Conservation (phyloP, 306 rosid genomes). For the Geum urbanum region DNA sequence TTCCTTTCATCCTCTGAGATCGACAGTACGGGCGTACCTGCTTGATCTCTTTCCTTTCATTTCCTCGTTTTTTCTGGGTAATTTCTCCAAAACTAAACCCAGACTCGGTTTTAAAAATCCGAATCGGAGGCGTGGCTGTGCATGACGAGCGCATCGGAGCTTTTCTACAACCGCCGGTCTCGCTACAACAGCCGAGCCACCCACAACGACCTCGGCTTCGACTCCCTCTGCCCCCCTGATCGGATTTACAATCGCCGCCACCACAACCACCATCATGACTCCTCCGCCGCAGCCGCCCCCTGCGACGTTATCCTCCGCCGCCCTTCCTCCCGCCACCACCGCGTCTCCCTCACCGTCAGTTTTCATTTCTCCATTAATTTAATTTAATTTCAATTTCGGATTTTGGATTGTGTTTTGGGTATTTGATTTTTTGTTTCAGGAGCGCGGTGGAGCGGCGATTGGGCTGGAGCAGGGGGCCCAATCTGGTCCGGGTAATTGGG, state of each 20-base stretch:
- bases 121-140: conserved; percentile 19
- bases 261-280: conserved; percentile 26
- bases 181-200: conserved; percentile 62
- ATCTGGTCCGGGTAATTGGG: conserved; percentile 26
- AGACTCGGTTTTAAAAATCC: too few relatives aligned
- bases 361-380: too few relatives aligned
- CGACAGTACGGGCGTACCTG: too few relatives aligned
- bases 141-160: conserved; percentile 97
- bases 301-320: conserved; percentile 47
- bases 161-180: conserved; percentile 62
- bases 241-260: conserved; percentile 26
- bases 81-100: too few relatives aligned
- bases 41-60: too few relatives aligned
- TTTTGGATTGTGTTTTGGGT: not conserved
- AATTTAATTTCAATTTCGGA: not conserved
- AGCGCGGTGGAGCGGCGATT: conserved; percentile 29
- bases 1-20: too few relatives aligned
- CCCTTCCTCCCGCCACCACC: conserved; percentile 35
- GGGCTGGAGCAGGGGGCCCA: conserved; percentile 38
- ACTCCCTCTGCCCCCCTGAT: conserved; percentile 28
- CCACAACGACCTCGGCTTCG: conserved; percentile 41
- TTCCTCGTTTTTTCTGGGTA: too few relatives aligned
- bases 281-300: conserved; percentile 25
- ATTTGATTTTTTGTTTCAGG: conserved; percentile 32
- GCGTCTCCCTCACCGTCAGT: conserved; percentile 31